Conservation (phyloP, 768 basidiomycete species). For the Paxillus involutus region DNA sequence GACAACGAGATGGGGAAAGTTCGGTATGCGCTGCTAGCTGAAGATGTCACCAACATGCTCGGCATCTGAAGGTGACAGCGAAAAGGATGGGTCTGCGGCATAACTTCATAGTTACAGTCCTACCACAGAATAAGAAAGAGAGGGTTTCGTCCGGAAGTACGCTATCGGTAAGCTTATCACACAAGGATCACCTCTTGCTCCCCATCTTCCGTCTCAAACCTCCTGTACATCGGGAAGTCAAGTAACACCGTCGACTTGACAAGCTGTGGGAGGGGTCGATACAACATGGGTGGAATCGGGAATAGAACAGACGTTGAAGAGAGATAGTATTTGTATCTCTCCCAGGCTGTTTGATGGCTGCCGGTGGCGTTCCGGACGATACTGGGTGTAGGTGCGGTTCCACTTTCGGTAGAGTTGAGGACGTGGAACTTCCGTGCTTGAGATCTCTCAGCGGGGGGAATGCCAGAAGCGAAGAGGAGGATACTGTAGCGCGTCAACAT, state of each 20-base stretch:
- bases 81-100: too few relatives aligned
- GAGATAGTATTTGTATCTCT: slow-evolving; percentile 56
- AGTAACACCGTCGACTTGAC: slow-evolving; percentile 57
- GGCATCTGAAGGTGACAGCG: too few relatives aligned
- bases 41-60: too few relatives aligned
- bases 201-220: neutral
- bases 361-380: neutral
- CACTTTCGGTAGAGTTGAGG: slow-evolving; percentile 39
- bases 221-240: slow-evolving; percentile 57
- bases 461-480: slow-evolving; percentile 64
- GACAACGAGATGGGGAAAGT: too few relatives aligned
- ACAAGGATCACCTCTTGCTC: neutral
- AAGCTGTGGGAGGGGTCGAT: slow-evolving; percentile 47
- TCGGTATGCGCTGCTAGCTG: too few relatives aligned
- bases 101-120: too few relatives aligned
- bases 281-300: slow-evolving; percentile 57
- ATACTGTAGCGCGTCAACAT: slow-evolving; percentile 32
- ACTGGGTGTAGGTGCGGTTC: neutral
- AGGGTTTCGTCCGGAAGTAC: too few relatives aligned
- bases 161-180: neutral
- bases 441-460: slow-evolving; percentile 72
- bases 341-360: slow-evolving; percentile 38
- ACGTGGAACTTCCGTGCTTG: slow-evolving; percentile 59
- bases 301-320: slow-evolving; percentile 57
- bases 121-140: too few relatives aligned